These are phyloP conservation scores for Volvox reticuliferus DNA, from an alignment of 139 green algal genomes.

Conservation along the genomic window DNA sequence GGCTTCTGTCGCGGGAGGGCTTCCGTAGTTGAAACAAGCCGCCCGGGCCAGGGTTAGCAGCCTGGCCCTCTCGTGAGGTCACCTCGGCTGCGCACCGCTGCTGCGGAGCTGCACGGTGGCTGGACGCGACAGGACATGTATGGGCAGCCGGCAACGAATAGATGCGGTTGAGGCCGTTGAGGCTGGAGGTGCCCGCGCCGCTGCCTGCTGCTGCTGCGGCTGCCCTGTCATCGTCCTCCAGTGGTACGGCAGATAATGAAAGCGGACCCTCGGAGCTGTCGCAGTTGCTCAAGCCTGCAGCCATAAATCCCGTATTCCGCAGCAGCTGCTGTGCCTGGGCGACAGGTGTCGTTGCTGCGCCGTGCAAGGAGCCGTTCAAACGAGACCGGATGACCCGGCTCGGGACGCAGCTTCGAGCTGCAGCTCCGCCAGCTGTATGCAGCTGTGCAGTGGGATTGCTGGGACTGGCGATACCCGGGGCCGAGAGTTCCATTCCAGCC, in stretches of 20 bases:
- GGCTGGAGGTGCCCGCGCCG: background rate
- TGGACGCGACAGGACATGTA: background rate
- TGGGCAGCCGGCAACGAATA: background rate
- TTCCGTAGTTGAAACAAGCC: background rate
- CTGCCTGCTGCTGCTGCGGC: background rate
- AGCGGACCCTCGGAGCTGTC: background rate
- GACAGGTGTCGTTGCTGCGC: background rate
- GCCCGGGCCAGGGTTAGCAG: background rate
- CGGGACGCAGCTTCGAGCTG: background rate
- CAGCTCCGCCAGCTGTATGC: background rate
- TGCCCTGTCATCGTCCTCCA: background rate
- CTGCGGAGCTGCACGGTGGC: background rate
- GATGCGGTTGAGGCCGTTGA: background rate
- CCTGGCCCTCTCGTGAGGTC: slow-evolving; percentile 5
- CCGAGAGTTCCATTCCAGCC: background rate
- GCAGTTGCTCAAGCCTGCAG: background rate
- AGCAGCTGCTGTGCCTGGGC: background rate
- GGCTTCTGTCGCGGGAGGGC: slow-evolving; percentile 11
- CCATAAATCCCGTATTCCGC: background rate
- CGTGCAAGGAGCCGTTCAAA: background rate
- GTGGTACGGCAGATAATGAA: background rate
- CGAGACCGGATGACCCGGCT: slow-evolving; percentile 9
- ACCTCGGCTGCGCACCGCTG: background rate
- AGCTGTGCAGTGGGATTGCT: background rate
- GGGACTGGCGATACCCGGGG: background rate